Conservation (phyloP, 768 basidiomycete species). For the Xerocomellus chrysenteron region DNA sequence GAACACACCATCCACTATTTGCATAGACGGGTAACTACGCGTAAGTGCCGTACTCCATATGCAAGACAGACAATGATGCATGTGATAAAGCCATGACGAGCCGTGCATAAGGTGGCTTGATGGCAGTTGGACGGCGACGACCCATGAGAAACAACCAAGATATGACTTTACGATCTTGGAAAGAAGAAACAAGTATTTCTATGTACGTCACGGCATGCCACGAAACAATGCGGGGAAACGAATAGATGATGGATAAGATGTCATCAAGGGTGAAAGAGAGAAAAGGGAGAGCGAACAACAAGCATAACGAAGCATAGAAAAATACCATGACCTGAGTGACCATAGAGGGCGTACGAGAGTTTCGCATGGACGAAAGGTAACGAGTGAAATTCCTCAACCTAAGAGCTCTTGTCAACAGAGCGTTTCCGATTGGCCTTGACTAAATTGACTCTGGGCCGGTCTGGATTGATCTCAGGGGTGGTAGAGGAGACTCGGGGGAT, state of each 20-base stretch:
- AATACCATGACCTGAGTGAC: constrained; percentile 6
- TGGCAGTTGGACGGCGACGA: constrained; percentile 7
- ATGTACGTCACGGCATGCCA: constrained; percentile 30
- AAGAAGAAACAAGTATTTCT: constrained; percentile 11
- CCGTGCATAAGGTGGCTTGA: constrained; percentile 3
- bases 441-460: constrained; percentile 22
- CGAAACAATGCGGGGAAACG: constrained; percentile 12
- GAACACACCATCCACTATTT: neutral
- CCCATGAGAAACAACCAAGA: constrained; percentile 18
- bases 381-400: constrained; percentile 1
- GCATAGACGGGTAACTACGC: neutral
- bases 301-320: constrained; percentile 25
- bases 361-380: constrained; percentile 12
- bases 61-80: neutral
- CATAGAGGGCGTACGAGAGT: neutral
- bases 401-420: constrained; percentile 26
- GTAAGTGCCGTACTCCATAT: neutral
- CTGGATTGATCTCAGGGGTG: constrained; percentile 25
- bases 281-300: constrained; percentile 20
- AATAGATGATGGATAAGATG: constrained; percentile 36
- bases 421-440: constrained; percentile 30
- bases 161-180: constrained; percentile 8
- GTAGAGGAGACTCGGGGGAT: constrained; percentile 30
- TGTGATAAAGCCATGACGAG: neutral
- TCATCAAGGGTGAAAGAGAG: neutral